Evolutionary conservation across 306 rosid genomes (phyloP).

Genomic region (Senna siamea): DNA sequence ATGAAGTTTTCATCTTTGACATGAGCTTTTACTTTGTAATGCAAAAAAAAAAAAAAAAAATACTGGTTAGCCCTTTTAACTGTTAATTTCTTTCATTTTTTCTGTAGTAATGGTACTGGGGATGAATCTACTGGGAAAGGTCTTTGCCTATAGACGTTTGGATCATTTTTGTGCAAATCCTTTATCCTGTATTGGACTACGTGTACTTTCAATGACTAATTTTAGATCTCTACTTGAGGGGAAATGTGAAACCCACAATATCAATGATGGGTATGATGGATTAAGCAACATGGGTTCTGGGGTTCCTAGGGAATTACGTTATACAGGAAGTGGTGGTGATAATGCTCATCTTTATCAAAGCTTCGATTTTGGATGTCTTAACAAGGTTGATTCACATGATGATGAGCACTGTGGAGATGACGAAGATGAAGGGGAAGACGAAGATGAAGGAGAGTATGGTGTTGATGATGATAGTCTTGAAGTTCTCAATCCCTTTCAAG

Average conservation of each 20-base stretch:
- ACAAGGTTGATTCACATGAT: conserved; percentile 17
- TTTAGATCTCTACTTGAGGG: conserved; percentile 33
- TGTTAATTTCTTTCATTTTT: neutral
- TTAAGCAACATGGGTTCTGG: conserved; percentile 45
- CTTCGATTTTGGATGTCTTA: conserved; percentile 27
- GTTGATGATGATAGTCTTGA: conserved; percentile 48
- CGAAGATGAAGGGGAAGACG: conserved; percentile 36
- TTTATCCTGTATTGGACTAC: conserved; percentile 20
- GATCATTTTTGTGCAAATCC: conserved; percentile 34
- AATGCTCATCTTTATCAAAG: conserved; percentile 24
- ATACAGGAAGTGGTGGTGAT: conserved; percentile 36
- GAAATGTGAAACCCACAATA: conserved; percentile 27
- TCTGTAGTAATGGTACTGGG: conserved; percentile 35
- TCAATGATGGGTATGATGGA: conserved; percentile 30
- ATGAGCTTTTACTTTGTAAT: neutral
- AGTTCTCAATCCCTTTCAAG: conserved; percentile 42
- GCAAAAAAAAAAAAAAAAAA: no score
- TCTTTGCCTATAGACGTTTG: conserved; percentile 28
- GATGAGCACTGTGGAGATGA: conserved; percentile 39
- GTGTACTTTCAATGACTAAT: conserved; percentile 35
- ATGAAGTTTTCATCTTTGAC: neutral
- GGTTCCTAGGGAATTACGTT: conserved; percentile 39
- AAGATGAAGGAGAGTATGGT: conserved; percentile 9
- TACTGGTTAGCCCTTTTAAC: neutral
- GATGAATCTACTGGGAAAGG: conserved; percentile 32